Evolutionary conservation across 257 asterid genomes (phyloP), one percentile per base, ranked within the genome.

Genomic region (Petrea volubilis): DNA sequence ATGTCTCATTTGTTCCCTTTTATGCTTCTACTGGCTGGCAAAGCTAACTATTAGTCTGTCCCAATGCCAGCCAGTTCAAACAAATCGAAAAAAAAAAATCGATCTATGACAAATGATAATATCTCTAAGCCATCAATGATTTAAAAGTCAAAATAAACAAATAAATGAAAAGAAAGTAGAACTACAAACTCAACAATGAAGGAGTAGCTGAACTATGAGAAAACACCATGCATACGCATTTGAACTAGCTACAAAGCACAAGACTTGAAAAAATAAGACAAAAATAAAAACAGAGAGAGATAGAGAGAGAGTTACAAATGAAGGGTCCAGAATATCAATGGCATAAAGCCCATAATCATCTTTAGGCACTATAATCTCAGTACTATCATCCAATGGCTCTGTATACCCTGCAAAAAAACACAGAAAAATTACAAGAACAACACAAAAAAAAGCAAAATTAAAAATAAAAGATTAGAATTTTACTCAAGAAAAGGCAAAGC

Each of bases 341-440:
- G 99, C 97, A 75, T 88, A 94, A 28, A 94, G 91, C 50, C 99
- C 99, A 77, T 88, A 76, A 83, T 94, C 99, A 89, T 94, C 97
- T 81, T 89, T 81, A 34, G 99, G 99, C 71, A 94, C 99, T 40
- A 79, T 78, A 60, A 94, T 84, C 67, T 89, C 97, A 50, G 76
- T 71, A 66, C 76, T 79, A 70, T 79, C 80, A 72, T 94, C 97
- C 83, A 94, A 72, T 67, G 91, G 36, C 80, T 94, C 99, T 2
- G 95, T 87, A 67, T 91, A 94, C 61, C 99, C 99, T 91, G 83
- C 73, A 64, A 33, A 57, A n/a, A 52, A 46, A 21, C 23, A 38
- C 52, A 18, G 23, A 23, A 10, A 24, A 10, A 24, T 23, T 6
- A 41, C 17, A 62, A 41, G 4, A 36, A 23, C 1, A 5, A 41